Evolutionary conservation across 1,284 basidiomycete genomes (phyloP), one percentile per base, ranked within the genome.

Genomic region (Taiwanofungus camphoratus): DNA sequence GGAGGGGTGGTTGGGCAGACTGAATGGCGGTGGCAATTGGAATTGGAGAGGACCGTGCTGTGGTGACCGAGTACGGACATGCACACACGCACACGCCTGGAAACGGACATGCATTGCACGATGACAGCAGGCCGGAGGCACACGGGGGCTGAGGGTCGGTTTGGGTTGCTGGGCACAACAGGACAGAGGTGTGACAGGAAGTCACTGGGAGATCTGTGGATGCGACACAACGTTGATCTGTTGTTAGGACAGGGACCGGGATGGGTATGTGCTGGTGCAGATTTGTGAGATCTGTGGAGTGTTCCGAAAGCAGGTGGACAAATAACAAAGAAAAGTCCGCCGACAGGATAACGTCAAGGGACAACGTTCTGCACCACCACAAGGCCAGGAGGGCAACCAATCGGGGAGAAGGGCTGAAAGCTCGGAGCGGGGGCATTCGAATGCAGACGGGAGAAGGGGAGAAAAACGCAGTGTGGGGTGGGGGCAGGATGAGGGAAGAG

Each of bases 361-460:
- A 38, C 36, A 29, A 44, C 15, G 42, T 37, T 22, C 27, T 15
- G 42, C 36, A 50, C 42, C 36, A 50, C 42, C 42, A 51, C 37
- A 30, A 26, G 39, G 13, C 33, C 41, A 43, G 42, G 15, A 13
- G 29, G 15, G 36, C 16, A 42, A 39, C 55, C 60, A 61, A 61
- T 61, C 59, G 58, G 60, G 55, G 53, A 15, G 22, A 26, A 34
- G 41, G 49, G 51, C 33, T 51, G 47, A 48, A 56, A 52, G 48
- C 39, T 59, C 59, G 59, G 60, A 53, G 49, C 59, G 58, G 57
- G 51, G 50, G 41, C 49, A 40, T 41, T 39, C 41, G 15, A 23
- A 27, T 15, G 3, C 31, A 41, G 48, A 44, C 53, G 49, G 46
- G 57, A 56, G 55, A 57, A 45, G 50, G 35, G 42, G 31, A 36